Conservation (phyloP, 1,139 yeast genomes). For the Suhomyces chickasaworum region DNA sequence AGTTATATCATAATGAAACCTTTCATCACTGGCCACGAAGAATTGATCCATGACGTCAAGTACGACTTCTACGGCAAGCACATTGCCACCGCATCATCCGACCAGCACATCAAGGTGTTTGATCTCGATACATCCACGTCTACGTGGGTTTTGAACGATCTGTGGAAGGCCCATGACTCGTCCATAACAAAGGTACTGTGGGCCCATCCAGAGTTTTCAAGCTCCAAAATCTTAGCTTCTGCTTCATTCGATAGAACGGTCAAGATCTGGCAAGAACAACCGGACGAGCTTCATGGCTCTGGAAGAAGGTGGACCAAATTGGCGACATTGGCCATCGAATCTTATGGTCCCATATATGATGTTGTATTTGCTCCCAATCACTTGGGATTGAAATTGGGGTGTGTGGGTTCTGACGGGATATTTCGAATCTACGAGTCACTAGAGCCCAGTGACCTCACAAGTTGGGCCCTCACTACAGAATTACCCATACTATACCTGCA, state of each 20-base stretch:
- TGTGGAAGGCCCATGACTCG: slow-evolving; percentile 95
- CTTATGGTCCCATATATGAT: slow-evolving; percentile 87
- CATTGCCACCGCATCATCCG: slow-evolving; percentile 89
- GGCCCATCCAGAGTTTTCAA: slow-evolving; percentile 95
- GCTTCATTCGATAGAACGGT: slow-evolving; percentile 90
- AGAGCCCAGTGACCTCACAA: slow-evolving; percentile 81
- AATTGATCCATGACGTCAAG: slow-evolving; percentile 81
- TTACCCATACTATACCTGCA: slow-evolving; percentile 62
- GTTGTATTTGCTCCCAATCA: slow-evolving; percentile 88
- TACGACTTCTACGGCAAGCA: slow-evolving; percentile 90
- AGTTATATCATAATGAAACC: slow-evolving; percentile 49
- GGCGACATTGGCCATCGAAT: slow-evolving; percentile 73
- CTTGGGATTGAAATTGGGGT: slow-evolving; percentile 78
- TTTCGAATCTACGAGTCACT: slow-evolving; percentile 84
- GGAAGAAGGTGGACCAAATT: slow-evolving; percentile 82
- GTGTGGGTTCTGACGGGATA: slow-evolving; percentile 89
- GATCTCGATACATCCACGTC: slow-evolving; percentile 59
- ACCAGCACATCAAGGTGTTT: slow-evolving; percentile 87
- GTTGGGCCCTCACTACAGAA: slow-evolving; percentile 81
- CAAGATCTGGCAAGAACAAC: slow-evolving; percentile 87
- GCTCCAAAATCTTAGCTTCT: slow-evolving; percentile 69
- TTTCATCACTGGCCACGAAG: slow-evolving; percentile 87
- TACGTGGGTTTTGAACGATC: slow-evolving; percentile 79
- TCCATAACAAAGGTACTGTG: slow-evolving; percentile 79
- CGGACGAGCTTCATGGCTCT: slow-evolving; percentile 70